Evolutionary conservation across 495 filamentous ascomycete genomes (phyloP).

Genomic region (Pyrenula aspistea): DNA sequence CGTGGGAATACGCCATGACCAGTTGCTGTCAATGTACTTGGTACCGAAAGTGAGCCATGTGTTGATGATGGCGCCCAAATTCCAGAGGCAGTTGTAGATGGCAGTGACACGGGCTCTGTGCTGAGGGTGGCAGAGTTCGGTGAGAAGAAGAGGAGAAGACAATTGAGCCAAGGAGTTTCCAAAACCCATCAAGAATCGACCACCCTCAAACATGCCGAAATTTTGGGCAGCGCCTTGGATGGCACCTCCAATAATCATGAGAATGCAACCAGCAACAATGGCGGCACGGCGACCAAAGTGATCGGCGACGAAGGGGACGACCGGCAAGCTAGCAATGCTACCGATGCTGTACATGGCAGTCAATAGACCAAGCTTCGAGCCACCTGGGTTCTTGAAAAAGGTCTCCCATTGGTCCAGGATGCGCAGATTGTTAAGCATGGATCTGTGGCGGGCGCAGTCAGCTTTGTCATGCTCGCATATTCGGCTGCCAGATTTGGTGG

Average conservation of each 20-base stretch:
- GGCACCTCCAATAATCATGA: slow-evolving; percentile 51
- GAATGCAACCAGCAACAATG: slow-evolving; percentile 46
- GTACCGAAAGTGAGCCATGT: slow-evolving; percentile 14
- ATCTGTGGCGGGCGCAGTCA: slow-evolving; percentile 1
- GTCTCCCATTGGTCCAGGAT: slow-evolving; percentile 22
- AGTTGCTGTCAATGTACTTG: slow-evolving; percentile 26
- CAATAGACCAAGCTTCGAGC: slow-evolving; percentile 46
- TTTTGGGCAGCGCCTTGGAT: slow-evolving; percentile 39
- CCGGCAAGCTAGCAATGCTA: slow-evolving; percentile 48
- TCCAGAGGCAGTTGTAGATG: slow-evolving; percentile 56
- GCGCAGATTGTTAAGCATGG: slow-evolving; percentile 31
- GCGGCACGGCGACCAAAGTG: slow-evolving; percentile 47
- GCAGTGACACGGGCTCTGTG: slow-evolving; percentile 54
- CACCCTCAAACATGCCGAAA: slow-evolving; percentile 21
- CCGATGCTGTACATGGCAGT: slow-evolving; percentile 59
- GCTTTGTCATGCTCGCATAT: not conserved
- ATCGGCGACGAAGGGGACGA: slow-evolving; percentile 52
- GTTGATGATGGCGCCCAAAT: slow-evolving; percentile 38
- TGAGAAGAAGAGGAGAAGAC: slow-evolving; percentile 49
- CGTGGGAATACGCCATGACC: slow-evolving; percentile 37
- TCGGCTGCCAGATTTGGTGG: not conserved
- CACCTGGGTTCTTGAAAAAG: slow-evolving; percentile 35
- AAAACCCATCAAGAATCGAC: slow-evolving; percentile 42
- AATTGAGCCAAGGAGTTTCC: slow-evolving; percentile 47
- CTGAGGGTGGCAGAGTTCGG: slow-evolving; percentile 54